Base-by-base conservation (phyloP, 352 stramenopile genomes). In the Pythium aristosporum region DNA sequence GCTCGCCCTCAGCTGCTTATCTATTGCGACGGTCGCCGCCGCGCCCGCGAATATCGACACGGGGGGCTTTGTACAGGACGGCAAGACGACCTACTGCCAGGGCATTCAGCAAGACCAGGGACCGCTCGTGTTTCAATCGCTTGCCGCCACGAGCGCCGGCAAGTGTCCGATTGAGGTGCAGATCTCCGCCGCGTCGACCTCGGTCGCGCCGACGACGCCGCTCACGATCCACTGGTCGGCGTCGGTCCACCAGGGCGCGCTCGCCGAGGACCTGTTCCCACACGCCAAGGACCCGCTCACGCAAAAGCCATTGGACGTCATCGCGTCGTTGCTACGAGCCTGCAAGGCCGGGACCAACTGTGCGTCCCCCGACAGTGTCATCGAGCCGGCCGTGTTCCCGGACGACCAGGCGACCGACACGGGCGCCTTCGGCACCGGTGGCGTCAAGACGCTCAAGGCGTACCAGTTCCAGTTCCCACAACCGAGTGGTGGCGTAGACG, bases 261-360 rank as follows among this genome's bases (percentile, higher is more conserved):
- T 63, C 15, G 68, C 54, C 2, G 23, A 81, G 48, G 69, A 69
- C 62, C 77, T 82, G 23, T 92, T 92, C 61, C 79, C 83, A 0
- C 80, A 79, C 56, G 72, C 80, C 9, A 76, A 89, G 44, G 78
- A 90, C 63, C 13, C 62, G 15, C 47, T 32, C 32, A 85, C 75
- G 4, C 57, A 68, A 13, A 64, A 87, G 6, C 74, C 83, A 0
- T 69, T 67, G 5, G 61, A 70, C 0, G 79, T 88, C 16, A 68
- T 58, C 13, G 61, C 67, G 21, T 89, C 81, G 36, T 58, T 76
- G n/a, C 52, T 92, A 28, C 87, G 69, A 13, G 83, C 76, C 11
- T 92, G 83, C 61, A 85, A 77, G 20, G 63, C 55, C 11, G 77
- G 79, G 41, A 88, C 80, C 36, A 83, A 92, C 65, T 92, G 83